Percentiles rank a stretch among this genome's conserved stretches.
Conservation (phyloP, 208 protist species). For the Trypanosoma cruzi region DNA sequence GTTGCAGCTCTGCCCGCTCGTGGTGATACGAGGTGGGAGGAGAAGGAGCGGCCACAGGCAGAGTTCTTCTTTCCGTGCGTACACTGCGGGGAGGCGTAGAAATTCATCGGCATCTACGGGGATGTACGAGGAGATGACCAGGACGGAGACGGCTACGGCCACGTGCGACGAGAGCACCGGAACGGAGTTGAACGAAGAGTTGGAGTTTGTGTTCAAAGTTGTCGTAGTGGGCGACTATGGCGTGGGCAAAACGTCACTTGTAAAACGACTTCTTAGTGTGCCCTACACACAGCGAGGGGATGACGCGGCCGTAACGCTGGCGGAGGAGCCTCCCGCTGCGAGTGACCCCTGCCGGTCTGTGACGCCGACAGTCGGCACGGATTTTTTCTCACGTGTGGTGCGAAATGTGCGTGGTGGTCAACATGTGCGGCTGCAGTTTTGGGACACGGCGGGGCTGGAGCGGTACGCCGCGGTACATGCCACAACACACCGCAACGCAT, state of each 20-base stretch:
- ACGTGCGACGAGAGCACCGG: slow-evolving; percentile 1
- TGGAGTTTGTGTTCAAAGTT: slow-evolving; percentile 55
- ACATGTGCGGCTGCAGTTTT: slow-evolving; percentile 68
- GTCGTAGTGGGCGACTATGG: slow-evolving; percentile 52
- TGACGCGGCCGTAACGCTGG: too few species aligned
- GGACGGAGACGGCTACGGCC: neutral
- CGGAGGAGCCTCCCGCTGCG: too few species aligned
- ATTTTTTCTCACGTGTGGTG: slow-evolving; percentile 55
- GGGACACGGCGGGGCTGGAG: slow-evolving; percentile 92
- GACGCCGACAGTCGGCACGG: slow-evolving; percentile 63
- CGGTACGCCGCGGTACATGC: slow-evolving; percentile 95
- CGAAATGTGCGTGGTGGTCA: slow-evolving; percentile 31
- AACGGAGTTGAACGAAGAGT: slow-evolving; percentile 10
- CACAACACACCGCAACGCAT: slow-evolving; percentile 76
- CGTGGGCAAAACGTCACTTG: slow-evolving; percentile 71
- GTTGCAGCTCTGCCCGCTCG: too few species aligned
- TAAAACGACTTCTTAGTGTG: slow-evolving; percentile 41
- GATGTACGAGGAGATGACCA: too few species aligned
- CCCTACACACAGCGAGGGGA: slow-evolving; percentile 1
- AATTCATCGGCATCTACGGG: too few species aligned
- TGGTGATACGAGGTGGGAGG: too few species aligned
- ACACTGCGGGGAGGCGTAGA: too few species aligned
- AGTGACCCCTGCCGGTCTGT: too few species aligned
- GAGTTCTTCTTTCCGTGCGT: too few species aligned
- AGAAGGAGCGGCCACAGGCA: too few species aligned